Conservation (phyloP, 768 basidiomycete species). For the Suillus americanus region DNA sequence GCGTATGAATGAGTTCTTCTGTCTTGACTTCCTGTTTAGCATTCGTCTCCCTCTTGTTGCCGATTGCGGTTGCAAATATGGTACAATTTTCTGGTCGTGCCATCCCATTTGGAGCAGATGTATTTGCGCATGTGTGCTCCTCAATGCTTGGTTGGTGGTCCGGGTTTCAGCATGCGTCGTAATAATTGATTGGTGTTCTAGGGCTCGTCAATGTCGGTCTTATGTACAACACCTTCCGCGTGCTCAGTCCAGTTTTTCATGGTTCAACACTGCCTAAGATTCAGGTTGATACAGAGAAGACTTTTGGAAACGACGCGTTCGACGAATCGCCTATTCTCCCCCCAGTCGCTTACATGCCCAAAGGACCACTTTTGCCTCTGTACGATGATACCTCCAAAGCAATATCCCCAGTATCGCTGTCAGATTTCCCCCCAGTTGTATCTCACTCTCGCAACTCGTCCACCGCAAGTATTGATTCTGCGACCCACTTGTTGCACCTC, state of each 20-base stretch:
- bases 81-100: slow-evolving; percentile 45
- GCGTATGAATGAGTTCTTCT: not conserved
- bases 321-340: slow-evolving; percentile 20
- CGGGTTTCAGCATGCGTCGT: not conserved
- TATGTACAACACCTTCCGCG: slow-evolving; percentile 68
- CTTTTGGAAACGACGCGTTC: slow-evolving; percentile 25
- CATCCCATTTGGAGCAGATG: slow-evolving; percentile 45
- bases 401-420: slow-evolving; percentile 2
- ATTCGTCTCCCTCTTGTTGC: slow-evolving; percentile 58
- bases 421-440: not conserved
- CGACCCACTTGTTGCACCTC: slow-evolving; percentile 10
- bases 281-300: slow-evolving; percentile 15
- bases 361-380: slow-evolving; percentile 3
- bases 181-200: slow-evolving; percentile 23
- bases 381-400: not conserved
- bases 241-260: slow-evolving; percentile 55
- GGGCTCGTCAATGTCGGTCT: slow-evolving; percentile 65
- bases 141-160: slow-evolving; percentile 51
- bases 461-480: slow-evolving; percentile 19
- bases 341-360: slow-evolving; percentile 4
- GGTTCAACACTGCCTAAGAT: slow-evolving; percentile 14
- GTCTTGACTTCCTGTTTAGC: slow-evolving; percentile 36
- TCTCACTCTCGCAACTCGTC: slow-evolving; percentile 16
- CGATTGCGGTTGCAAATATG: slow-evolving; percentile 54
- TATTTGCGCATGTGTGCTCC: slow-evolving; percentile 52